Conservation (phyloP, 495 filamentous ascomycete species). For the Cenococcum geophilum region DNA sequence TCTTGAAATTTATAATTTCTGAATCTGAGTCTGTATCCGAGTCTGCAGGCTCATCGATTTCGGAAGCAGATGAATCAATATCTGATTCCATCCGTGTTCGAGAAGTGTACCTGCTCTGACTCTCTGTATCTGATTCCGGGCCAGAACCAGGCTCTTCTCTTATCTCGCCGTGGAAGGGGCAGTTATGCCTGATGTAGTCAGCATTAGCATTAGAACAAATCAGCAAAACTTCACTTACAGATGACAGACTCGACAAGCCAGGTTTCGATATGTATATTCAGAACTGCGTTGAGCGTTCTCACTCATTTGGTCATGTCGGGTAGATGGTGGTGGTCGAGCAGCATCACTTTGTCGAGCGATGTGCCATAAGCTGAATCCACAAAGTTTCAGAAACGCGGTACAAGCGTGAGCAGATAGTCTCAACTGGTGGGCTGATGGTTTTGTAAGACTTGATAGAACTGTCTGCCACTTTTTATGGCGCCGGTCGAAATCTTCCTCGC, state of each 20-base stretch:
- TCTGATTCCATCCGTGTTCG: not conserved
- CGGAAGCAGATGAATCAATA: not conserved
- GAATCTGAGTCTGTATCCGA: not conserved
- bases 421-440: constrained; percentile 18
- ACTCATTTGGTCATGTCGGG: not conserved
- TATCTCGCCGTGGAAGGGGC: constrained; percentile 34
- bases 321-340: not conserved
- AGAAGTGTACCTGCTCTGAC: not conserved
- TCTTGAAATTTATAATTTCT: not conserved
- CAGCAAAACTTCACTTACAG: constrained; percentile 11
- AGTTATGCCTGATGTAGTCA: constrained; percentile 24
- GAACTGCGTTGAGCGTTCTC: not conserved
- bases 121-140: constrained; percentile 10
- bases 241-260: constrained; percentile 16
- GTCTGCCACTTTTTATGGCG: constrained; percentile 26
- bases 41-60: not conserved
- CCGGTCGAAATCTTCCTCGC: constrained; percentile 35
- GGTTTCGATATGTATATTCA: not conserved
- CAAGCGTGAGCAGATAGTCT: constrained; percentile 29
- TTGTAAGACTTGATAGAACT: constrained; percentile 27
- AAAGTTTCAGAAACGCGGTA: constrained; percentile 29
- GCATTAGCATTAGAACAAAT: not conserved
- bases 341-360: constrained; percentile 26
- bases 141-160: constrained; percentile 24
- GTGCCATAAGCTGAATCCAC: constrained; percentile 35